phyloP scores from a whole-genome alignment of 2,329 filamentous ascomycete genomes.

The Aschersonia sp. region DNA sequence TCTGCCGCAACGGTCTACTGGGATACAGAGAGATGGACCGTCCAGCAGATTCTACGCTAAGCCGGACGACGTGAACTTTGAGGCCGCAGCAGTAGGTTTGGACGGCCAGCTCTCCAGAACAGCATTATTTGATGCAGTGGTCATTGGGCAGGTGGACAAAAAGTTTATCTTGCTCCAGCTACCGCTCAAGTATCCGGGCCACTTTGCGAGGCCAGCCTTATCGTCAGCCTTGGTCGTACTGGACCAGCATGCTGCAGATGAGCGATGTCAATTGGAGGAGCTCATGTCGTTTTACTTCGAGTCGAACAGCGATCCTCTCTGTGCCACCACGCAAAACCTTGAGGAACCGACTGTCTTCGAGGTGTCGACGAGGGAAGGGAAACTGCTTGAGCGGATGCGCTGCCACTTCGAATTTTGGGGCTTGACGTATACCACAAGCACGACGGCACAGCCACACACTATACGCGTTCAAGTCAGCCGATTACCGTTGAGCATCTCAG shows the following conservation, averaged over 20 bases:
- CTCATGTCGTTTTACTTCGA: constrained; percentile 45
- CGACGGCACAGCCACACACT: constrained; percentile 16
- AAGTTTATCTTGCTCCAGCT: constrained; percentile 76
- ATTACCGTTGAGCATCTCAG: constrained; percentile 59
- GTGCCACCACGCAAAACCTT: constrained; percentile 21
- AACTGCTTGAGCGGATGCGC: constrained; percentile 38
- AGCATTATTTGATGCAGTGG: constrained; percentile 41
- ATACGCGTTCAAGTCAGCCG: constrained; percentile 25
- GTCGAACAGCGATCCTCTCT: neutral
- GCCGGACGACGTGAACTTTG: constrained; percentile 12
- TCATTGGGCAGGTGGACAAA: constrained; percentile 72
- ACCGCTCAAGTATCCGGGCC: constrained; percentile 8
- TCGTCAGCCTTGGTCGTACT: constrained; percentile 55
- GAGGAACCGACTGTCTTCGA: constrained; percentile 49
- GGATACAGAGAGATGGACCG: constrained; percentile 1
- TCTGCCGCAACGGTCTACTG: neutral
- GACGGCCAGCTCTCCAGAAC: constrained; percentile 44
- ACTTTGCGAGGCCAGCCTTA: neutral
- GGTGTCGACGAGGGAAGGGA: constrained; percentile 43
- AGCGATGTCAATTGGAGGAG: constrained; percentile 65
- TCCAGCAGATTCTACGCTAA: constrained; percentile 4
- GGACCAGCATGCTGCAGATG: constrained; percentile 92
- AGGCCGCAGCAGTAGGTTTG: constrained; percentile 13
- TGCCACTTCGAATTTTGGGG: constrained; percentile 61
- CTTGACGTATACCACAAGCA: constrained; percentile 42